These are phyloP conservation scores for Leishmania arabica DNA, from an alignment of 208 protist species.

Conservation along the genomic window DNA sequence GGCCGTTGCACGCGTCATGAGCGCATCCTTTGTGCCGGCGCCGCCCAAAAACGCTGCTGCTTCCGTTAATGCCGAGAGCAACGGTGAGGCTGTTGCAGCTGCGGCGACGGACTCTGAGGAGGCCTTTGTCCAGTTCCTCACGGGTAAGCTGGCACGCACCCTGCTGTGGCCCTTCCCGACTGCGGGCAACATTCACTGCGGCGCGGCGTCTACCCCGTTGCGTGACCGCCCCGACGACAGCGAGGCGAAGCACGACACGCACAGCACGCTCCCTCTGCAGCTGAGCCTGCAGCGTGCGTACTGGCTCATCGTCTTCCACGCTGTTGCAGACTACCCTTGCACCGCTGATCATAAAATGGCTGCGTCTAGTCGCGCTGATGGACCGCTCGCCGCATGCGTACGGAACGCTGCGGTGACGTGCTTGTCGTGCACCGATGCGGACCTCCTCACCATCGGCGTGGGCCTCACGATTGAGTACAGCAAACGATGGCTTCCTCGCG, in stretches of 20 bases:
- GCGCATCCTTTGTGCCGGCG: slow-evolving; percentile 13
- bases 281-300: slow-evolving; percentile 15
- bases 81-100: neutral
- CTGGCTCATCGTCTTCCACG: slow-evolving; percentile 22
- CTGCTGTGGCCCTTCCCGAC: neutral
- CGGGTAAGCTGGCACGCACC: neutral
- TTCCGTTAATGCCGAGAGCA: neutral
- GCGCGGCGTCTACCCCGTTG: neutral
- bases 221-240: neutral
- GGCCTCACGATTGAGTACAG: slow-evolving; percentile 20
- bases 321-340: neutral
- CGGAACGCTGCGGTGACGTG: slow-evolving; percentile 7
- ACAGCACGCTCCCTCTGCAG: neutral
- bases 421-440: slow-evolving; percentile 13
- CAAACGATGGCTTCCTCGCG: slow-evolving; percentile 21
- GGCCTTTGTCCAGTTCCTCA: slow-evolving; percentile 15
- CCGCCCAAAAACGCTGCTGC: neutral
- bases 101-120: slow-evolving; percentile 4
- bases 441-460: slow-evolving; percentile 19
- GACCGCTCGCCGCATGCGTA: slow-evolving; percentile 21
- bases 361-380: neutral
- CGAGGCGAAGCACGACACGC: neutral
- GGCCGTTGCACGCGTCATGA: slow-evolving; percentile 58
- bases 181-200: neutral
- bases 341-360: neutral